These are phyloP conservation scores for Trifolium repens DNA, from an alignment of 306 rosid genomes.

Conservation along the genomic window DNA sequence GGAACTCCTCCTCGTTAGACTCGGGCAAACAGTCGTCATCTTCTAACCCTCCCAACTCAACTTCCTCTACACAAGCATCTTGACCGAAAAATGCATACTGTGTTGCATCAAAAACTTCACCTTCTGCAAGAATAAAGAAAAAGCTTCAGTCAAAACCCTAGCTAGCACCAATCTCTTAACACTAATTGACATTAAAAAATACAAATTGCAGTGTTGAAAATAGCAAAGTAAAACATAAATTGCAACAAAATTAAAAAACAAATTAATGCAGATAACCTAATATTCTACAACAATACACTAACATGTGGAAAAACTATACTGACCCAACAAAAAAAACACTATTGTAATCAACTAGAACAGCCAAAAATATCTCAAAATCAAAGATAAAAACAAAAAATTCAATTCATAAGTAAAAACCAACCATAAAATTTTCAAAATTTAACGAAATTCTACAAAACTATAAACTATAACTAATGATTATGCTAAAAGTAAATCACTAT, in stretches of 20 bases:
- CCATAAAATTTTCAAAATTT: not conserved
- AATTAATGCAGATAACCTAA: not conserved
- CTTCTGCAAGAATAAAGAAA: slow-evolving; percentile 40
- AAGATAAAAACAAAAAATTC: not conserved
- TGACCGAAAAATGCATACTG: slow-evolving; percentile 90
- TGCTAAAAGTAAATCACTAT: slow-evolving; percentile 27
- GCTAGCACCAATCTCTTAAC: not conserved
- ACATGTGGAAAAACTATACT: slow-evolving; percentile 6
- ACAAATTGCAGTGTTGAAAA: not conserved
- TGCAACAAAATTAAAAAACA: not conserved
- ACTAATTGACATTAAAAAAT: slow-evolving; percentile 4
- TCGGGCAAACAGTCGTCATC: slow-evolving; percentile 55
- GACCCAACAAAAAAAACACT: slow-evolving; percentile 20
- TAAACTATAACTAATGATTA: not conserved
- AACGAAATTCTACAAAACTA: slow-evolving; percentile 7
- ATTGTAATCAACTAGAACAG: not conserved
- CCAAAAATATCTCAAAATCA: slow-evolving; percentile 11
- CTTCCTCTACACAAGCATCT: slow-evolving; percentile 69
- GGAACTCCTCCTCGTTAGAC: slow-evolving; percentile 82
- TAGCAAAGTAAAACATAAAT: not conserved
- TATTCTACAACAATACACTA: slow-evolving; percentile 16
- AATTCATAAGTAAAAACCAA: slow-evolving; percentile 7
- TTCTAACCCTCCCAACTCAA: slow-evolving; percentile 92
- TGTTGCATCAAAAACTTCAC: slow-evolving; percentile 77
- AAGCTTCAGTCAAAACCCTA: slow-evolving; percentile 18